phyloP scores from a whole-genome alignment of 1,139 yeast species.

The Scheffersomyces quercinus region DNA sequence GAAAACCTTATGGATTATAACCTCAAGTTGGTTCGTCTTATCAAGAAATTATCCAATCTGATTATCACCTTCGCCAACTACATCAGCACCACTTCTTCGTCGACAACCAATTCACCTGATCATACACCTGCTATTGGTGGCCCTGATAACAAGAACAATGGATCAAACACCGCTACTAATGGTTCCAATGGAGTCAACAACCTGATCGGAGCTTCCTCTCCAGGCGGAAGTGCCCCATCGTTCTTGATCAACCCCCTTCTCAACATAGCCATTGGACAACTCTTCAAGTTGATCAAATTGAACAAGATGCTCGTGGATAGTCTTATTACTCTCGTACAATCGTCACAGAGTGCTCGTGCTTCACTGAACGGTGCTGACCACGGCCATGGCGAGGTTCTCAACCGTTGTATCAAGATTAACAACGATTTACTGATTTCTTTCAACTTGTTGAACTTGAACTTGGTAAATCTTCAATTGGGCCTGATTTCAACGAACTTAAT shows the following conservation, averaged over 20 bases:
- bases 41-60: conserved; percentile 41
- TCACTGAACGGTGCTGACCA: conserved; percentile 9
- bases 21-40: conserved; percentile 44
- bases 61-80: conserved; percentile 31
- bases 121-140: background rate
- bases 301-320: conserved; percentile 38
- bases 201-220: background rate
- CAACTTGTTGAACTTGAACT: conserved; percentile 33
- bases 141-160: background rate
- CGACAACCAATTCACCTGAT: conserved; percentile 5
- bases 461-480: conserved; percentile 23
- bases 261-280: conserved; percentile 36
- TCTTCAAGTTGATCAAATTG: conserved; percentile 36
- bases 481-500: conserved; percentile 22
- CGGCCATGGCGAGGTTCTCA: conserved; percentile 22
- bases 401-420: conserved; percentile 35
- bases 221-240: background rate
- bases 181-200: background rate
- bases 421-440: conserved; percentile 39
- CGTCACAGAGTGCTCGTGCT: conserved; percentile 5
- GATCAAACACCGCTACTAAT: background rate
- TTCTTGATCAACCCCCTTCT: conserved; percentile 33
- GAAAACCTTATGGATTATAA: conserved; percentile 49
- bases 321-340: conserved; percentile 17
- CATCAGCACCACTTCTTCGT: conserved; percentile 9